Percentiles rank a stretch among this genome's conserved stretches.
Conservation (phyloP, 2,329 filamentous ascomycete genomes). For the Chlorencoelia australis region DNA sequence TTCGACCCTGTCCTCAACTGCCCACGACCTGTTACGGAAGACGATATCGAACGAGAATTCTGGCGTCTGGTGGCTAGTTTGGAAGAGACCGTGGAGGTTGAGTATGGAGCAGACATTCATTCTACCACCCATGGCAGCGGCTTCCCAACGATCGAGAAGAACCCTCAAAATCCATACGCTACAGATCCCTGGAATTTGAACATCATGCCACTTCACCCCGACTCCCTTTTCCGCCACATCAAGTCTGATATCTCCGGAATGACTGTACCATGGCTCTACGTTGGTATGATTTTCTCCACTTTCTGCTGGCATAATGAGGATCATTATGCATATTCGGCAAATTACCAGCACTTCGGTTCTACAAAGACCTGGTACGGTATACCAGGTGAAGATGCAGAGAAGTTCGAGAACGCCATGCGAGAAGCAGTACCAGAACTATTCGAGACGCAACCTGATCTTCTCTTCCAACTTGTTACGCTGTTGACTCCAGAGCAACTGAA, state of each 20-base stretch:
- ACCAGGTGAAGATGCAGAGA: slow-evolving; percentile 83
- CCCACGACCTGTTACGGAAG: slow-evolving; percentile 74
- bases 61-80: slow-evolving; percentile 91
- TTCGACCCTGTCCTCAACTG: slow-evolving; percentile 78
- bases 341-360: slow-evolving; percentile 95
- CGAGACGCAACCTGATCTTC: slow-evolving; percentile 88
- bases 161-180: slow-evolving; percentile 78
- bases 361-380: slow-evolving; percentile 99
- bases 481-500: slow-evolving; percentile 86
- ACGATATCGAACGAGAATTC: slow-evolving; percentile 93
- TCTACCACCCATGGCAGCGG: slow-evolving; percentile 96
- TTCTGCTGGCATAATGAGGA: slow-evolving; percentile 99
- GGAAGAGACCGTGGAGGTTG: slow-evolving; percentile 92
- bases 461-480: slow-evolving; percentile 96
- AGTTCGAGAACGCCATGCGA: slow-evolving; percentile 91
- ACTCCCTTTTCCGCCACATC: slow-evolving; percentile 92
- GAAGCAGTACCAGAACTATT: slow-evolving; percentile 94
- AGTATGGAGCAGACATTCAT: slow-evolving; percentile 96
- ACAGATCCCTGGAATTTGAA: slow-evolving; percentile 95
- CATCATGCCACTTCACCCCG: slow-evolving; percentile 77
- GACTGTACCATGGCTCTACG: slow-evolving; percentile 98
- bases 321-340: slow-evolving; percentile 94
- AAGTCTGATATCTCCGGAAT: slow-evolving; percentile 98
- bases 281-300: slow-evolving; percentile 98
- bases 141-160: slow-evolving; percentile 87